Conservation (phyloP, 805 yeast species). For the Myxozyma geophila region DNA sequence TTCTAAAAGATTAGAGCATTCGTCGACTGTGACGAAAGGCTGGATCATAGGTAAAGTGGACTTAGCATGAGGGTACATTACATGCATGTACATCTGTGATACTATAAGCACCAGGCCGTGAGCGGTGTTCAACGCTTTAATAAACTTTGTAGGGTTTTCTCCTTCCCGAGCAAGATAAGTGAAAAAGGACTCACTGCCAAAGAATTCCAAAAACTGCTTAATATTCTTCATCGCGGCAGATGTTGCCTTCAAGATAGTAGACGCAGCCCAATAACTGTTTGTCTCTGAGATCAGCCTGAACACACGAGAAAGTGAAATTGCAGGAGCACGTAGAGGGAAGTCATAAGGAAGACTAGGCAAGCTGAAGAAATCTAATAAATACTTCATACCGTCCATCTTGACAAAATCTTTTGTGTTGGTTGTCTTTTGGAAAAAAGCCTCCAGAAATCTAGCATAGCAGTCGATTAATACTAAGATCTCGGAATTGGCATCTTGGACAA, state of each 20-base stretch:
- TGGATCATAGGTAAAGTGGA: conserved; percentile 34
- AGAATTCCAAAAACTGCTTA: conserved; percentile 22
- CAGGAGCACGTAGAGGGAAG: conserved; percentile 40
- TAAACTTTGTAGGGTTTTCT: conserved; percentile 15
- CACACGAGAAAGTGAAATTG: conserved; percentile 26
- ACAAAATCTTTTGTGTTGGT: conserved; percentile 41
- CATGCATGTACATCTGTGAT: conserved; percentile 31
- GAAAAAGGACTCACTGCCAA: conserved; percentile 21
- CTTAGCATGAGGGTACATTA: conserved; percentile 33
- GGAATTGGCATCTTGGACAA: conserved; percentile 28
- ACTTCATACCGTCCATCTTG: conserved; percentile 38
- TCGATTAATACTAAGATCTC: conserved; percentile 32
- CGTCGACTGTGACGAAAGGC: conserved; percentile 27
- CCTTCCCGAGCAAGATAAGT: conserved; percentile 9
- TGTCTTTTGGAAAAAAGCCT: conserved; percentile 42
- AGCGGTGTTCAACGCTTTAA: conserved; percentile 25
- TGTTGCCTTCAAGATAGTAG: conserved; percentile 16
- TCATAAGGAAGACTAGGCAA: conserved; percentile 43
- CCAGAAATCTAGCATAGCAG: conserved; percentile 39
- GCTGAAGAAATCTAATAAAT: conserved; percentile 37
- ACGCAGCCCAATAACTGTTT: conserved; percentile 14
- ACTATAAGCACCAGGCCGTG: conserved; percentile 32
- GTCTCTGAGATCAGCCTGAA: conserved; percentile 24
- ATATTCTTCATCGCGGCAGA: conserved; percentile 17
- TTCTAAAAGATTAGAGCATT: conserved; percentile 28